These are phyloP conservation scores for Phialocephala subalpina DNA, from an alignment of 2,329 filamentous ascomycete genomes.

Conservation along the genomic window DNA sequence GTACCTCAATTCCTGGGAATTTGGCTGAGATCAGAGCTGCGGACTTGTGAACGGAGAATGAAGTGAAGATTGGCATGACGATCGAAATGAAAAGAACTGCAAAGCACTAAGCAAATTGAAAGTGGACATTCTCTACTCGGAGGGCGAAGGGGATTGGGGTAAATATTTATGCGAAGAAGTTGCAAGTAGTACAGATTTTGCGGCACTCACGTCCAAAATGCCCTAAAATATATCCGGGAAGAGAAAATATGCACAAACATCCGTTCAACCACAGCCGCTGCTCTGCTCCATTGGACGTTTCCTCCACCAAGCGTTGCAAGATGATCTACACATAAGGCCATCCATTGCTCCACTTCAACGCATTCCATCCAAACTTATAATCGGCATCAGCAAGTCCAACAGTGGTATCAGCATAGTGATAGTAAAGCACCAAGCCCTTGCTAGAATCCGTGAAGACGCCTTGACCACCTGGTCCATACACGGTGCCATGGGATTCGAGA, in stretches of 20 bases:
- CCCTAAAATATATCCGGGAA: constrained; percentile 6
- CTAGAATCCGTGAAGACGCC: constrained; percentile 60
- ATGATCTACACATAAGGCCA: constrained; percentile 50
- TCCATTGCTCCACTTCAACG: constrained; percentile 50
- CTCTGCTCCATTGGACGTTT: background rate
- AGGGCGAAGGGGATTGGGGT: no score
- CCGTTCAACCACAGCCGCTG: no score
- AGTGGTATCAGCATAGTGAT: constrained; percentile 66
- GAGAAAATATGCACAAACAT: background rate
- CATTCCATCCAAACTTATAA: constrained; percentile 56
- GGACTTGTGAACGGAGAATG: no score
- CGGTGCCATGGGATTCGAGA: constrained; percentile 63
- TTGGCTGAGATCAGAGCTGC: no score
- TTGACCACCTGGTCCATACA: constrained; percentile 73
- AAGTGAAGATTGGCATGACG: no score
- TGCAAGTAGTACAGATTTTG: background rate
- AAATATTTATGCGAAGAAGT: no score
- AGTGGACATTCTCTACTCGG: no score
- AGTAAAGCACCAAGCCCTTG: constrained; percentile 65
- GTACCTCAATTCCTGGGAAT: no score
- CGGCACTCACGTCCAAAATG: background rate
- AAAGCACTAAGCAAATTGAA: no score
- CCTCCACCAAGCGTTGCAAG: background rate
- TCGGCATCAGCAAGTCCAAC: constrained; percentile 58
- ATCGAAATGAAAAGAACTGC: no score